Percentiles rank a stretch among this genome's conserved stretches.
Evolutionary conservation across 345 rosid genomes (phyloP).

Genomic region (Euphorbia pulcherrima): DNA sequence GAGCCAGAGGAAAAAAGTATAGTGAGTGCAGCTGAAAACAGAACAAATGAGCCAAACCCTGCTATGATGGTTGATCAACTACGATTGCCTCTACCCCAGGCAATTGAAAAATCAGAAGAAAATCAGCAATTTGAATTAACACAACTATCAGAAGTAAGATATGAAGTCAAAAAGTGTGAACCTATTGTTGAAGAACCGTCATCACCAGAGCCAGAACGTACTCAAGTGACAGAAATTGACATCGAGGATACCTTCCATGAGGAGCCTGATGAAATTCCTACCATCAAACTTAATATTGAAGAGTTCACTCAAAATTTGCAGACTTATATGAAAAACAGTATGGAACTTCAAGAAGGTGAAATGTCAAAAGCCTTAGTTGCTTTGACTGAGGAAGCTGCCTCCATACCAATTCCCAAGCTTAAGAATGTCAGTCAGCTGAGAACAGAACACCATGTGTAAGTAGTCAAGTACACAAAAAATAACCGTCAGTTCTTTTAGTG

Average conservation of each 20-base stretch:
- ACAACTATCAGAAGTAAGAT: slow-evolving; percentile 25
- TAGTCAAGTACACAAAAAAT: slow-evolving; percentile 2
- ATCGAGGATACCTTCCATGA: slow-evolving; percentile 34
- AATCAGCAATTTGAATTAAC: slow-evolving; percentile 14
- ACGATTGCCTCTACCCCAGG: slow-evolving; percentile 29
- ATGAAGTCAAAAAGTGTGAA: neutral
- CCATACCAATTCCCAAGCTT: slow-evolving; percentile 38
- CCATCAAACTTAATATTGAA: slow-evolving; percentile 34
- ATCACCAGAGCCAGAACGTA: slow-evolving; percentile 26
- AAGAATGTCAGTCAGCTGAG: slow-evolving; percentile 40
- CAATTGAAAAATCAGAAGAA: slow-evolving; percentile 32
- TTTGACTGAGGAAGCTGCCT: slow-evolving; percentile 40
- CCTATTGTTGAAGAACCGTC: slow-evolving; percentile 32
- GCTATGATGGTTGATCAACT: slow-evolving; percentile 31
- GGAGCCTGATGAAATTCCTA: slow-evolving; percentile 44
- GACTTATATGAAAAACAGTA: slow-evolving; percentile 22
- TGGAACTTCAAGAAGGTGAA: slow-evolving; percentile 25
- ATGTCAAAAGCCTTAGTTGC: slow-evolving; percentile 44
- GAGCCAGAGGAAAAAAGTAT: slow-evolving; percentile 69
- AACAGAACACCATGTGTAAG: slow-evolving; percentile 72
- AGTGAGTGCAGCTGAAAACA: slow-evolving; percentile 35
- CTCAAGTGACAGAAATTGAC: slow-evolving; percentile 22
- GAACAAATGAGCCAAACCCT: slow-evolving; percentile 32
- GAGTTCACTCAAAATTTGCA: slow-evolving; percentile 31
- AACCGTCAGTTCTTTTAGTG: neutral